Conservation (phyloP, 148 eudicot genomes). For the Simmondsia chinensis region DNA sequence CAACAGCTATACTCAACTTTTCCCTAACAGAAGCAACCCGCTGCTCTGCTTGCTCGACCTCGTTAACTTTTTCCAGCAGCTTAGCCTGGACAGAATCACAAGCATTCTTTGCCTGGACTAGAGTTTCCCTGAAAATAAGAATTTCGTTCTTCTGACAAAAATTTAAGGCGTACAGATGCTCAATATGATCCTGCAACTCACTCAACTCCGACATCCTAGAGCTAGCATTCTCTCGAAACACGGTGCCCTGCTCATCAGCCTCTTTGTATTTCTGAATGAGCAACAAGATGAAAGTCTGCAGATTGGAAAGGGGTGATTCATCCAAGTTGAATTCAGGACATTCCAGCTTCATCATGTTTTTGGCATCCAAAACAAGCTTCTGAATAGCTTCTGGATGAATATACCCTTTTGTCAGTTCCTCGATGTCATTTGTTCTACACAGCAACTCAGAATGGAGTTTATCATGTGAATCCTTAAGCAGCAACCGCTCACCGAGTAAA, state of each 20-base stretch:
- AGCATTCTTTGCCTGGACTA: conserved; percentile 41
- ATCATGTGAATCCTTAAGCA: conserved; percentile 42
- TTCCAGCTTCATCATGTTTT: conserved; percentile 31
- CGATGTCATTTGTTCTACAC: conserved; percentile 33
- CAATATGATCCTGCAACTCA: conserved; percentile 40
- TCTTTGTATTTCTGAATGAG: conserved; percentile 56
- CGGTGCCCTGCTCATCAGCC: conserved; percentile 28
- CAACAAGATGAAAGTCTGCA: conserved; percentile 45
- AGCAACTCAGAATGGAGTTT: conserved; percentile 46
- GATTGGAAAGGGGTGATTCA: conserved; percentile 23
- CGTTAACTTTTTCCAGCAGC: conserved; percentile 49
- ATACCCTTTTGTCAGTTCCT: conserved; percentile 40
- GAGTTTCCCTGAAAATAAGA: conserved; percentile 50
- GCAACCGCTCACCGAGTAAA: conserved; percentile 36
- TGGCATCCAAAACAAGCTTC: conserved; percentile 57
- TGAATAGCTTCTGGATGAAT: conserved; percentile 33
- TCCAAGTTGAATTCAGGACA: conserved; percentile 21
- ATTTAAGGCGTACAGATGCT: conserved; percentile 30
- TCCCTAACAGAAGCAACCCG: conserved; percentile 85
- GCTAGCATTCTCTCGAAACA: conserved; percentile 21
- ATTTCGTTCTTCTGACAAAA: conserved; percentile 54
- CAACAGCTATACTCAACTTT: conserved; percentile 88
- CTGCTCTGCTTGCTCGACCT: conserved; percentile 86
- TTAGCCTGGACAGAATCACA: conserved; percentile 27
- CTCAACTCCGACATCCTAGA: conserved; percentile 31